Base-by-base conservation (phyloP, 495 filamentous ascomycete genomes). In the Xylaria castorea region DNA sequence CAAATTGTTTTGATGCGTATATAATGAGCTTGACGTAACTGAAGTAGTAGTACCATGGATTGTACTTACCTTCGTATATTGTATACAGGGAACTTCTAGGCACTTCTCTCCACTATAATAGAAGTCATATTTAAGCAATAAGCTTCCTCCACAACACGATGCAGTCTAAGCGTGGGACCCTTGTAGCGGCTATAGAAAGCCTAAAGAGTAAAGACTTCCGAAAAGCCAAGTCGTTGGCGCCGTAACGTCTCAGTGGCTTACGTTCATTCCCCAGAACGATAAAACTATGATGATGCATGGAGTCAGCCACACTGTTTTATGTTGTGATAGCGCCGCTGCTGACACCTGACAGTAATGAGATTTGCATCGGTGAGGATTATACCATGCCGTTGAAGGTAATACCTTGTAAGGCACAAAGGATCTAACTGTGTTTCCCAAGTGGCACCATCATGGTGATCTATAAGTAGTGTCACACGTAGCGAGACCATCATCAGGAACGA, bases 151-250 rank as follows among this genome's bases (percentile, higher is more conserved):
- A 42, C 38, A 3, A 42, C 9, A 57, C 27, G 27, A 57, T 30
- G 53, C 22, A 57, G 53, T 57, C 14, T 18, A 32, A 57, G 32
- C 53, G 53, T 57, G 53, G 53, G 27, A 57, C 53, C 53, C 53
- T 16, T 57, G 53, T 57, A 30, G 22, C 27, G 3, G 53, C 25
- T 14, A 7, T 16, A 27, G 11, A 55, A 22, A 11, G 27, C 25
- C 38, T 12, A 27, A 25, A 55, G 22, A 25, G 3, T 27, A 12
- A 25, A 11, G 25, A 22, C 16, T 55, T 3, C 5, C 20, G 48
- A n/a, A 51, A 51, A 51, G 48, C 20, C 5, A 18, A 7, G 3
- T 22, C 11, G 3, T 51, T 51, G 20, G 50, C 4, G 20, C 50
- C 11, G 22, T 5, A 53, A 53, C 53, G 14, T 32, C 11, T 30